A percentile compares a stretch with the other conserved stretches of the same genome.
Evolutionary conservation across 1,139 yeast genomes (phyloP).

Genomic region (Protomyces gravidus): DNA sequence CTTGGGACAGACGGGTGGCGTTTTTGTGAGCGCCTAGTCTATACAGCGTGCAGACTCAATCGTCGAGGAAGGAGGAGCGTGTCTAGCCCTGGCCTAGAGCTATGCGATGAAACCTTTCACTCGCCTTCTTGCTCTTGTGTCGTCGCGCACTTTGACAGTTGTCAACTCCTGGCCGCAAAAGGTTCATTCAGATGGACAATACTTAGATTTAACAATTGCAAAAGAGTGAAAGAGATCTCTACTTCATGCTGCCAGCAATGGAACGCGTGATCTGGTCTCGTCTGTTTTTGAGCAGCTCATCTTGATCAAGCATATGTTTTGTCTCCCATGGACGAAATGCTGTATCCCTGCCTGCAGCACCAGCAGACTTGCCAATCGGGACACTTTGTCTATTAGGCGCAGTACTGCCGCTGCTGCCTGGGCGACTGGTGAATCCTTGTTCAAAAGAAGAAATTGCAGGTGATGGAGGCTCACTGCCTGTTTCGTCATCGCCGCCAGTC

Average conservation of each 20-base stretch:
- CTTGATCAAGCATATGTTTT: slow-evolving; percentile 16
- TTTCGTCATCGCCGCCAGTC: slow-evolving; percentile 18
- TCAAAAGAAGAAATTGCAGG: neutral
- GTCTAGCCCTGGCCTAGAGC: no score
- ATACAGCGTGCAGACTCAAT: no score
- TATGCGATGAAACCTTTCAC: no score
- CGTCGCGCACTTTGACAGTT: no score
- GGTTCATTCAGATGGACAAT: no score
- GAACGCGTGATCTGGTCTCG: slow-evolving; percentile 16
- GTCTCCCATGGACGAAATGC: slow-evolving; percentile 20
- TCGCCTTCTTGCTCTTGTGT: no score
- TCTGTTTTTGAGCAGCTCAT: slow-evolving; percentile 14
- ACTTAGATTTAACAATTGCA: no score
- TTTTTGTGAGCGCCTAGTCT: no score
- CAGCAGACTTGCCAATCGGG: neutral
- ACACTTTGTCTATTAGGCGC: no score
- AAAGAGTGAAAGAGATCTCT: no score
- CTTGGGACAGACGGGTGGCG: neutral
- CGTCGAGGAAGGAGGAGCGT: no score
- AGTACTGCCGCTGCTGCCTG: neutral
- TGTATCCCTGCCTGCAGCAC: neutral
- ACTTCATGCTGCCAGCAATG: slow-evolving; percentile 6
- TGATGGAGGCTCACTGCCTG: neutral
- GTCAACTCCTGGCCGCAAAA: no score
- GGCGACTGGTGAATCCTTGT: neutral